phyloP scores from a whole-genome alignment of 768 basidiomycete genomes.

The Podaxis mareebaensis region DNA sequence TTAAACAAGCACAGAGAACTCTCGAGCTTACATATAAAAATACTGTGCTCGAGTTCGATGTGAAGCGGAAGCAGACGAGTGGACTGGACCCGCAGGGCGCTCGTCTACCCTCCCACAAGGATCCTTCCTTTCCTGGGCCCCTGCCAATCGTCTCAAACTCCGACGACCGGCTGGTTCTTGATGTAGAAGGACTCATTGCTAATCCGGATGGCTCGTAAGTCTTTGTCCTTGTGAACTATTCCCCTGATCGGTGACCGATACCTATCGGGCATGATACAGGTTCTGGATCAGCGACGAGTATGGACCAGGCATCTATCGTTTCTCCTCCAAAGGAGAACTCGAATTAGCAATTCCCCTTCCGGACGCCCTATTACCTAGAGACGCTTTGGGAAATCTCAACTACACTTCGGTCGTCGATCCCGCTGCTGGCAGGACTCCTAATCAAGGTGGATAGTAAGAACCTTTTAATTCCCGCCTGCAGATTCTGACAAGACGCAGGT shows the following conservation, averaged over 20 bases:
- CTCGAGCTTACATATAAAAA: conserved; percentile 49
- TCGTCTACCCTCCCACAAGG: conserved; percentile 37
- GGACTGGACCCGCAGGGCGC: conserved; percentile 57
- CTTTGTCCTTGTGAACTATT: not conserved
- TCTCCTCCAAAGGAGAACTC: conserved; percentile 45
- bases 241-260: not conserved
- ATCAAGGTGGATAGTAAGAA: conserved; percentile 43
- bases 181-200: conserved; percentile 59
- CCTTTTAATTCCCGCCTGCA: not conserved
- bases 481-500: conserved; percentile 30
- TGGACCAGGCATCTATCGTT: conserved; percentile 64
- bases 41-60: conserved; percentile 52
- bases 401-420: conserved; percentile 54
- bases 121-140: conserved; percentile 35
- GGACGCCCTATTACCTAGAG: conserved; percentile 51
- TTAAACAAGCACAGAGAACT: conserved; percentile 50
- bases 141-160: conserved; percentile 44
- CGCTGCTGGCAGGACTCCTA: conserved; percentile 51
- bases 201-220: conserved; percentile 60
- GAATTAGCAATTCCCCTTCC: conserved; percentile 62
- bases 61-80: conserved; percentile 45
- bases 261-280: conserved; percentile 26
- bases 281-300: conserved; percentile 74
- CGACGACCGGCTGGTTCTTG: conserved; percentile 51
- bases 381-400: conserved; percentile 43